A percentile compares a stretch with the other conserved stretches of the same genome.
Conservation (phyloP, 345 rosid genomes). For the Raphanus sativus region DNA sequence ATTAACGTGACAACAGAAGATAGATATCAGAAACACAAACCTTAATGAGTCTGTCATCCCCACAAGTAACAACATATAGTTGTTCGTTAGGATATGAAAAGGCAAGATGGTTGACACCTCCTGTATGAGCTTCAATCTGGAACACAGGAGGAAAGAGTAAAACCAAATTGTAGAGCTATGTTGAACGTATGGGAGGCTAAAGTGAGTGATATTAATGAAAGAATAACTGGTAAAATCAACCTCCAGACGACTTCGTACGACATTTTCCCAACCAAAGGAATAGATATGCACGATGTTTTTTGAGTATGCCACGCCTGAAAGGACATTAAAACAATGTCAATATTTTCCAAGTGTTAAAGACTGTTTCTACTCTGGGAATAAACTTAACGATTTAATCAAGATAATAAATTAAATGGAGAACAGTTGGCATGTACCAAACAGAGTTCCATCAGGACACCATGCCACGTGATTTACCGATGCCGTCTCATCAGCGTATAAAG, state of each 20-base stretch:
- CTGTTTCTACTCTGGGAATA: background rate
- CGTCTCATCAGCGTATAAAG: constrained; percentile 52
- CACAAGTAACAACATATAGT: constrained; percentile 69
- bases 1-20: constrained; percentile 3
- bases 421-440: constrained; percentile 55
- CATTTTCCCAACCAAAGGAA: constrained; percentile 60
- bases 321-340: constrained; percentile 5
- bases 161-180: background rate
- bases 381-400: background rate
- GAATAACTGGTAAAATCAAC: constrained; percentile 41
- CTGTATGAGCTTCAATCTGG: constrained; percentile 87
- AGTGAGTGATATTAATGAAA: background rate
- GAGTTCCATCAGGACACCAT: constrained; percentile 88
- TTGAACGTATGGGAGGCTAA: background rate
- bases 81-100: constrained; percentile 76
- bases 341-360: background rate
- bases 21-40: constrained; percentile 41
- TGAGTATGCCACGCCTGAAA: constrained; percentile 82
- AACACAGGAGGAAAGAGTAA: constrained; percentile 8
- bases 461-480: constrained; percentile 73
- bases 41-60: constrained; percentile 78
- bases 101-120: constrained; percentile 82
- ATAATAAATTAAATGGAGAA: background rate
- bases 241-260: constrained; percentile 62
- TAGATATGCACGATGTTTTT: constrained; percentile 77